A percentile compares a stretch with the other conserved stretches of the same genome.
These are phyloP conservation scores for Penium margaritaceum DNA, from an alignment of 139 green algal genomes.

Conservation along the genomic window DNA sequence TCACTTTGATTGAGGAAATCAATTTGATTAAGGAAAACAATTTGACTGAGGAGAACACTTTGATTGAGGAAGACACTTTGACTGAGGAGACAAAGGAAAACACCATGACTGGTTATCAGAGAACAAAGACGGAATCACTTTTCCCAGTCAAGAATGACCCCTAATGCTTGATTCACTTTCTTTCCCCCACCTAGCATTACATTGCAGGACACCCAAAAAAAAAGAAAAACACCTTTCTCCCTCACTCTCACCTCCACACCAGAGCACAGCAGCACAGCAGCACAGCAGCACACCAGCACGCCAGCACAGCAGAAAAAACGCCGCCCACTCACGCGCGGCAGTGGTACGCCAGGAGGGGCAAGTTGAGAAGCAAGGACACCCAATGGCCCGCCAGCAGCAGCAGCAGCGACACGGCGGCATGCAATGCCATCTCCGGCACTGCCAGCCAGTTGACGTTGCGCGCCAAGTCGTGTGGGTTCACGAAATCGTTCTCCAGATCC, in stretches of 20 bases:
- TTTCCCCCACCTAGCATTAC: too few species aligned
- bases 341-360: conserved; percentile 43
- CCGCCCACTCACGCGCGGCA: conserved; percentile 26
- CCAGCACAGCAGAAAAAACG: background rate
- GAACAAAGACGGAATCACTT: too few species aligned
- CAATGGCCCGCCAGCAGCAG: conserved; percentile 24
- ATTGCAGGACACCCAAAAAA: too few species aligned
- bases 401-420: conserved; percentile 1
- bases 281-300: background rate
- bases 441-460: conserved; percentile 63
- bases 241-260: background rate
- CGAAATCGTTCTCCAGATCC: conserved; percentile 76
- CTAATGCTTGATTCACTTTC: too few species aligned
- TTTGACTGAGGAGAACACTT: too few species aligned
- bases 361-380: conserved; percentile 42
- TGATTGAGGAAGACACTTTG: too few species aligned
- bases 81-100: too few species aligned
- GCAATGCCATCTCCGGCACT: conserved; percentile 46
- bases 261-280: background rate
- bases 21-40: too few species aligned
- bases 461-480: conserved; percentile 76
- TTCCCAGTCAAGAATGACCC: too few species aligned
- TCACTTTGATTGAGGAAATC: too few species aligned
- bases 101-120: too few species aligned
- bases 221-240: too few species aligned